phyloP scores from a whole-genome alignment of 352 stramenopile species.

The Pythium chondricola region DNA sequence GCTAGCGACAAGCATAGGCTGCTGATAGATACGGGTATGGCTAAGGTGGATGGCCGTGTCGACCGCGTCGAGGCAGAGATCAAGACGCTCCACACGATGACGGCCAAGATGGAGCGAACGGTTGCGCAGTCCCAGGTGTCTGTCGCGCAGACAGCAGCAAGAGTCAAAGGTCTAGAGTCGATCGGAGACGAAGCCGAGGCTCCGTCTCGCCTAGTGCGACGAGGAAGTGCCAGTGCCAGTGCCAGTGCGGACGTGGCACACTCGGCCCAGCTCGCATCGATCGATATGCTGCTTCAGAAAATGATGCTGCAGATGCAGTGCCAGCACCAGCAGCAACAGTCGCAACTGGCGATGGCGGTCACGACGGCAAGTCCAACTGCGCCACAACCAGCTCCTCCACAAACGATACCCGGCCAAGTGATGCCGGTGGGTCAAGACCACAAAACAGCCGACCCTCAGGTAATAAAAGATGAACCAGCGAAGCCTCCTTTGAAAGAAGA shows the following conservation, averaged over 20 bases:
- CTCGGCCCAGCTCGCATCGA: slow-evolving; percentile 22
- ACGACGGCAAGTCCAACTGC: no score
- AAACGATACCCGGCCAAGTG: not conserved
- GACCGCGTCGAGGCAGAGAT: slow-evolving; percentile 23
- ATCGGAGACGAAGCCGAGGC: not conserved
- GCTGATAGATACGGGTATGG: not conserved
- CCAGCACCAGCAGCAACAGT: slow-evolving; percentile 27
- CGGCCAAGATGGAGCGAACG: not conserved
- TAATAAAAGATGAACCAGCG: not conserved
- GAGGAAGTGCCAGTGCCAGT: not conserved
- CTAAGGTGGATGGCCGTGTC: slow-evolving; percentile 12
- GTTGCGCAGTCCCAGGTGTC: not conserved
- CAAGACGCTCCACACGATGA: slow-evolving; percentile 9
- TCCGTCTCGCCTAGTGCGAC: no score
- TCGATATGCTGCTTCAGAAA: slow-evolving; percentile 54
- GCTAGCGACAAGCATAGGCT: not conserved
- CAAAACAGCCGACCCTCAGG: not conserved
- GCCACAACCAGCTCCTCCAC: no score
- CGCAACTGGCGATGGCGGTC: slow-evolving; percentile 11
- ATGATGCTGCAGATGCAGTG: slow-evolving; percentile 61
- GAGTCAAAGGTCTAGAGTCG: slow-evolving; percentile 2
- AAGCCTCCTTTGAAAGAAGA: not conserved
- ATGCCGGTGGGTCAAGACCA: not conserved
- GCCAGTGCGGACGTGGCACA: not conserved
- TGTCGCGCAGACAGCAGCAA: slow-evolving; percentile 3